Evolutionary conservation across 1,139 yeast species (phyloP).

Genomic region (Kluyveromyces sp.): DNA sequence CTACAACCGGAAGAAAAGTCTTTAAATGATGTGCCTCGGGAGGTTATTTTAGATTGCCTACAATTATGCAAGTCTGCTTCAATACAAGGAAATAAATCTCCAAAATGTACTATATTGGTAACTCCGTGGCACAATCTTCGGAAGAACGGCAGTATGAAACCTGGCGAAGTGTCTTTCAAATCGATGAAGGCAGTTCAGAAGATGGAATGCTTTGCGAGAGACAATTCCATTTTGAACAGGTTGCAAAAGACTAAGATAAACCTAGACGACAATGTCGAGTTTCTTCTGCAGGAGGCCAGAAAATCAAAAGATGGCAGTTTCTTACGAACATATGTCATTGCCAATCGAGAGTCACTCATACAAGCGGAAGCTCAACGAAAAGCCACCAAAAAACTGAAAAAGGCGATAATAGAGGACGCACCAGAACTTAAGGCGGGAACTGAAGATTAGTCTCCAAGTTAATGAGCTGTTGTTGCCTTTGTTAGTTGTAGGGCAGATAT

Average conservation of each 20-base stretch:
- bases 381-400: slow-evolving; percentile 12
- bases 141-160: slow-evolving; percentile 69
- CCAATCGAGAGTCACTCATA: slow-evolving; percentile 18
- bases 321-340: slow-evolving; percentile 16
- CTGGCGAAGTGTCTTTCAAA: slow-evolving; percentile 76
- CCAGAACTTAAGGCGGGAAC: slow-evolving; percentile 5
- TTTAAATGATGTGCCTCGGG: slow-evolving; percentile 46
- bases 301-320: slow-evolving; percentile 26
- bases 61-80: slow-evolving; percentile 79
- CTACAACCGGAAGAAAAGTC: slow-evolving; percentile 41
- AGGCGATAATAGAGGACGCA: slow-evolving; percentile 7
- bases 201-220: slow-evolving; percentile 49
- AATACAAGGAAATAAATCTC: slow-evolving; percentile 67
- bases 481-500: too few relatives aligned
- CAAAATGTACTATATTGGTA: slow-evolving; percentile 61
- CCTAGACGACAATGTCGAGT: slow-evolving; percentile 38
- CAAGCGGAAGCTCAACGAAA: slow-evolving; percentile 22
- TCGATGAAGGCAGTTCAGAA: slow-evolving; percentile 49
- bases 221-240: slow-evolving; percentile 58
- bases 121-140: slow-evolving; percentile 73
- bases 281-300: slow-evolving; percentile 25
- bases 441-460: neutral
- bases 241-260: slow-evolving; percentile 63
- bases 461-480: too few relatives aligned
- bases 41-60: slow-evolving; percentile 53